Conservation (phyloP, 805 yeast species). For the Nadsonia fulvescens region DNA sequence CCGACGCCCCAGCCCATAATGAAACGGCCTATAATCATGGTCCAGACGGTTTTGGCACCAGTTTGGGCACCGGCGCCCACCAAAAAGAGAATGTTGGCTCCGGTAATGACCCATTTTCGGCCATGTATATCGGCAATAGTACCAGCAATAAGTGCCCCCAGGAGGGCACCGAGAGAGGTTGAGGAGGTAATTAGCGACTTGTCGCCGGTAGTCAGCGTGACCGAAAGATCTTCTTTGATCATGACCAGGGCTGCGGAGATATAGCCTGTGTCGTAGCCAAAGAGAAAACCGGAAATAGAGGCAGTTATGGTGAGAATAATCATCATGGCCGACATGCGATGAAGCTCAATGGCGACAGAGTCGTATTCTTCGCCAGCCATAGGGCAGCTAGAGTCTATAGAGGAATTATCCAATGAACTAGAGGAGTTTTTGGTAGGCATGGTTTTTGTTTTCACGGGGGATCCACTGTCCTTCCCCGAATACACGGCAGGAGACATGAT, state of each 20-base stretch:
- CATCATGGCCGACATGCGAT: conserved; percentile 32
- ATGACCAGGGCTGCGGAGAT: conserved; percentile 85
- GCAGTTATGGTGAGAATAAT: conserved; percentile 48
- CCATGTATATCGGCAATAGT: conserved; percentile 68
- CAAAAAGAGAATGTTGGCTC: conserved; percentile 65
- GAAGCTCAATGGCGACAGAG: conserved; percentile 15
- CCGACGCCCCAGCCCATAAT: conserved; percentile 96
- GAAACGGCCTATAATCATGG: conserved; percentile 82
- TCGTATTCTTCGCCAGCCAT: too few relatives aligned
- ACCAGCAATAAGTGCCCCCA: conserved; percentile 69
- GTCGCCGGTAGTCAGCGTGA: conserved; percentile 49
- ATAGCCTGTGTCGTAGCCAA: conserved; percentile 96
- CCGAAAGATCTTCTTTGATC: conserved; percentile 55
- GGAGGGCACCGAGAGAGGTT: conserved; percentile 81
- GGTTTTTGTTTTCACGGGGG: too few relatives aligned
- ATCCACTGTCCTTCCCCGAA: too few relatives aligned
- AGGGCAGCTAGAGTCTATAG: too few relatives aligned
- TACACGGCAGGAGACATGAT: too few relatives aligned
- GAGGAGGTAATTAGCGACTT: conserved; percentile 87
- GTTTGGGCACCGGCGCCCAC: conserved; percentile 77
- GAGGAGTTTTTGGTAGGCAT: too few relatives aligned
- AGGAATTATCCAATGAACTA: too few relatives aligned
- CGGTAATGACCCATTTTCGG: conserved; percentile 66
- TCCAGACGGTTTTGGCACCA: conserved; percentile 66
- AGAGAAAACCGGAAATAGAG: conserved; percentile 88